These are phyloP conservation scores for Mrakia blollopis DNA, from an alignment of 768 basidiomycete genomes.

Conservation along the genomic window DNA sequence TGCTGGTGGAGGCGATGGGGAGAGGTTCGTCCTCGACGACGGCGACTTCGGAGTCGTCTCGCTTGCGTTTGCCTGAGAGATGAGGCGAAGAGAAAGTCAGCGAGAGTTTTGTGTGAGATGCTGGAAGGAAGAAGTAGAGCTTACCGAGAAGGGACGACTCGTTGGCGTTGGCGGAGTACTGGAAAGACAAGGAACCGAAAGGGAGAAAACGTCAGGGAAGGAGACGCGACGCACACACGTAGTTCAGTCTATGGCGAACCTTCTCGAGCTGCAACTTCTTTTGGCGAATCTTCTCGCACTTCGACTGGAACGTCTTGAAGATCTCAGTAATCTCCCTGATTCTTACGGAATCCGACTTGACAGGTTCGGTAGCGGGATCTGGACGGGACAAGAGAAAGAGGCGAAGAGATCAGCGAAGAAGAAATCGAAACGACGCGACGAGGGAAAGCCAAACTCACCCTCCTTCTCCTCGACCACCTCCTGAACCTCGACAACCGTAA, in stretches of 20 bases:
- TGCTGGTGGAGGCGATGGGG: constrained; percentile 1
- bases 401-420: neutral
- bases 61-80: constrained; percentile 6
- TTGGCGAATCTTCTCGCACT: neutral
- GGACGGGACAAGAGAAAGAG: neutral
- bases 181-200: neutral
- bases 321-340: neutral
- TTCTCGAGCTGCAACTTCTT: neutral
- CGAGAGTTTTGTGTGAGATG: neutral
- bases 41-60: neutral
- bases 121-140: neutral
- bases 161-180: neutral
- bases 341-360: neutral
- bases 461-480: neutral
- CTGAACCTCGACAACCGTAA: neutral
- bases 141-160: neutral
- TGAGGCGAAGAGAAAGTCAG: neutral
- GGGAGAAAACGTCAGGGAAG: neutral
- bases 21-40: neutral
- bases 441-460: neutral
- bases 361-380: neutral
- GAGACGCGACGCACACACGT: neutral
- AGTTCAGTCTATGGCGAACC: neutral
- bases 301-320: neutral
- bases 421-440: neutral